phyloP scores from a whole-genome alignment of 164 flowering plant species.

The Chimonanthus praecox region DNA sequence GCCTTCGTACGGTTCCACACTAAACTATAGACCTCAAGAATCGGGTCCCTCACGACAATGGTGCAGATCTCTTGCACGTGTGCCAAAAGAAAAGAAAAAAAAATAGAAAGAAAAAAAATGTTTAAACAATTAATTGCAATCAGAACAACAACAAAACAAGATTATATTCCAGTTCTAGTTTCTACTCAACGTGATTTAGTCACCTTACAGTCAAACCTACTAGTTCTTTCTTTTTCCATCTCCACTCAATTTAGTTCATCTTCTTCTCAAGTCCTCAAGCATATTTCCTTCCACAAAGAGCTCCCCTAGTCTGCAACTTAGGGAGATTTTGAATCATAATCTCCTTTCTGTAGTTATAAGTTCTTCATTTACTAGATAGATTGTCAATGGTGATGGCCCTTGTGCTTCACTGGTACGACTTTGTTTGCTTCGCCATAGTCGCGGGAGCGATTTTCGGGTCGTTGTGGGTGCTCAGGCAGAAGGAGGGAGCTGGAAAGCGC shows the following conservation, averaged over 20 bases:
- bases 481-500: slow-evolving; percentile 21
- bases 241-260: too few relatives aligned
- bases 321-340: background rate
- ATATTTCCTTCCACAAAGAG: background rate
- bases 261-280: background rate
- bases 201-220: slow-evolving; percentile 41
- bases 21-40: too few relatives aligned
- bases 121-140: too few relatives aligned
- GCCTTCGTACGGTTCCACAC: too few relatives aligned
- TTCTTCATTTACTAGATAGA: background rate
- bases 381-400: slow-evolving; percentile 35
- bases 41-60: too few relatives aligned
- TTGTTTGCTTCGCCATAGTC: slow-evolving; percentile 53
- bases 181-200: background rate
- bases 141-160: too few relatives aligned
- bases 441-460: slow-evolving; percentile 30
- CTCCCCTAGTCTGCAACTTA: background rate
- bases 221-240: slow-evolving; percentile 12
- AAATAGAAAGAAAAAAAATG: too few relatives aligned
- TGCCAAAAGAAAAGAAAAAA: too few relatives aligned
- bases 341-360: background rate
- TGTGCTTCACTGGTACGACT: slow-evolving; percentile 48
- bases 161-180: too few relatives aligned
- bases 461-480: slow-evolving; percentile 32
- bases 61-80: too few relatives aligned